These are phyloP conservation scores for Eragrostis tef DNA, from an alignment of 202 grass and related monocot species.

Conservation along the genomic window DNA sequence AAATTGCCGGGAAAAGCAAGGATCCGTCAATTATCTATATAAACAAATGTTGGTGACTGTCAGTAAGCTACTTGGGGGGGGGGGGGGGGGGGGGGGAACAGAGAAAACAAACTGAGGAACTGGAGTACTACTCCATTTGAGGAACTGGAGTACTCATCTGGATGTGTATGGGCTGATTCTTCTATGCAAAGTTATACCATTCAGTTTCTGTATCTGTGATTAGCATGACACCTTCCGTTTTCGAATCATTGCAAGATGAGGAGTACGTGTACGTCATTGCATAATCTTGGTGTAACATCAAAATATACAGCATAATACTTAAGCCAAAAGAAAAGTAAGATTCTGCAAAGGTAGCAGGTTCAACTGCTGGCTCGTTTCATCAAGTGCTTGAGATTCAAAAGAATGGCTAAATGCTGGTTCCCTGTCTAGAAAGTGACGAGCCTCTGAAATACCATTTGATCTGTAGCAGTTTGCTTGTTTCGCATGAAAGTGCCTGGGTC, in stretches of 20 bases:
- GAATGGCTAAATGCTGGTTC: background rate
- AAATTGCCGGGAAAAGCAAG: background rate
- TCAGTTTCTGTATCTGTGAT: too few species aligned
- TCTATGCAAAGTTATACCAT: too few species aligned
- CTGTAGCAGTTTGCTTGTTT: constrained; percentile 14
- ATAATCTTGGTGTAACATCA: background rate
- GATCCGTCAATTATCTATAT: background rate
- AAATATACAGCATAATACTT: background rate
- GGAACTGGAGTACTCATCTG: too few species aligned
- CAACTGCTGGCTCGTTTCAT: background rate
- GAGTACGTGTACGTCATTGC: background rate
- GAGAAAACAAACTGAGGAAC: too few species aligned
- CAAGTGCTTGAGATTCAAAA: background rate
- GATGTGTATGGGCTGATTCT: too few species aligned
- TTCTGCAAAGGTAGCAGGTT: background rate
- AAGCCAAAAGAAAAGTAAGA: background rate
- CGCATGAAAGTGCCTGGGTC: background rate
- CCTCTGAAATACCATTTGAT: background rate
- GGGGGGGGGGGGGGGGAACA: too few species aligned
- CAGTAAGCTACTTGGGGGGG: background rate
- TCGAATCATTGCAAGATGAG: too few species aligned
- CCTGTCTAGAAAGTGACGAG: background rate
- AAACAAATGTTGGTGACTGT: background rate
- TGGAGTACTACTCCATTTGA: too few species aligned
- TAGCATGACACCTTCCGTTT: too few species aligned